These are phyloP conservation scores for Hypoxylon sp. DNA, from an alignment of 2,329 filamentous ascomycete species.

Conservation along the genomic window DNA sequence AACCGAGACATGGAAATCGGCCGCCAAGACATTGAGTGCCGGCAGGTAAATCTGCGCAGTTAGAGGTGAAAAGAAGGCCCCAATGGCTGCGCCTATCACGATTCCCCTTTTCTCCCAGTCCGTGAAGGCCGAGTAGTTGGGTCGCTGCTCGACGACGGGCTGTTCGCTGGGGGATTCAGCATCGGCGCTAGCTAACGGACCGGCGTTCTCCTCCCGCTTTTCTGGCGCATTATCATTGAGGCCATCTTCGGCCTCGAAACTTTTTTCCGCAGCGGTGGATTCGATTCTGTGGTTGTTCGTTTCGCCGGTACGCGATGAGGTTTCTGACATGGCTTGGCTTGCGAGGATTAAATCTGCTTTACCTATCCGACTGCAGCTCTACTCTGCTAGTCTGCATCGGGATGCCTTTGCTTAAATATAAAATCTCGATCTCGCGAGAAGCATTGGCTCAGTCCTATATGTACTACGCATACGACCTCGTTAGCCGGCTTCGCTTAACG, in stretches of 20 bases:
- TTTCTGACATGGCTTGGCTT: conserved; percentile 35
- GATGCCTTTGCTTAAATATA: conserved; percentile 22
- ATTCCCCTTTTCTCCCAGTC: conserved; percentile 52
- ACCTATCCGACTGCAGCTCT: not conserved
- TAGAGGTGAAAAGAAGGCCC: conserved; percentile 55
- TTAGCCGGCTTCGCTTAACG: conserved; percentile 38
- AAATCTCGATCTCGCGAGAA: conserved; percentile 5
- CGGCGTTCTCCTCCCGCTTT: conserved; percentile 10
- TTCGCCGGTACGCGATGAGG: conserved; percentile 26
- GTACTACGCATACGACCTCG: conserved; percentile 15
- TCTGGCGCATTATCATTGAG: conserved; percentile 8
- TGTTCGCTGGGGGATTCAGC: conserved; percentile 38
- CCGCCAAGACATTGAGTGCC: conserved; percentile 59
- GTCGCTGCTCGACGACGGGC: conserved; percentile 24
- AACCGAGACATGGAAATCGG: conserved; percentile 57
- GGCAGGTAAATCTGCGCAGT: conserved; percentile 62
- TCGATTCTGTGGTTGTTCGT: conserved; percentile 15
- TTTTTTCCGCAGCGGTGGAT: conserved; percentile 19
- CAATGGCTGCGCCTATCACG: conserved; percentile 51
- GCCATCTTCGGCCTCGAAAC: conserved; percentile 36
- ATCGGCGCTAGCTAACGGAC: conserved; percentile 4
- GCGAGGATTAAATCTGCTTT: not conserved
- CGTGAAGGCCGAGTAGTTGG: conserved; percentile 48
- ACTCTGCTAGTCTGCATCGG: conserved; percentile 4
- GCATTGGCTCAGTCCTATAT: conserved; percentile 3